These are phyloP conservation scores for Paecilomyces sp. DNA, from an alignment of 2,329 filamentous ascomycete genomes.

Conservation along the genomic window DNA sequence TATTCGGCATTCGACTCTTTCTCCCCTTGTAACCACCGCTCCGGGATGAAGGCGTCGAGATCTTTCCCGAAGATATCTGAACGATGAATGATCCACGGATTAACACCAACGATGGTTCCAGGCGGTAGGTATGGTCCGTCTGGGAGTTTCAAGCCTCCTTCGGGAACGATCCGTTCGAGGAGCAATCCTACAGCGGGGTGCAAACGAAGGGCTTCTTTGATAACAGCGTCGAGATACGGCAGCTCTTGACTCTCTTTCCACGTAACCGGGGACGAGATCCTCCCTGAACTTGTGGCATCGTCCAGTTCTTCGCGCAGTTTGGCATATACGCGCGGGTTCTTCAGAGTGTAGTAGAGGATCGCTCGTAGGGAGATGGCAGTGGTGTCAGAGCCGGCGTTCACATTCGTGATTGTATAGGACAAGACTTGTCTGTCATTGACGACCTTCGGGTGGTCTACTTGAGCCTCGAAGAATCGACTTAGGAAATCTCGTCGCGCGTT, in stretches of 20 bases:
- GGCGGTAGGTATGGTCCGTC: slow-evolving; percentile 13
- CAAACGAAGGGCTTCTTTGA: slow-evolving; percentile 19
- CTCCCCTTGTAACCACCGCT: slow-evolving; percentile 13
- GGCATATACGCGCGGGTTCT: slow-evolving; percentile 24
- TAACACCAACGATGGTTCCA: slow-evolving; percentile 24
- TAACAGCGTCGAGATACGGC: slow-evolving; percentile 22
- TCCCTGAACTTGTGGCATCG: slow-evolving; percentile 26
- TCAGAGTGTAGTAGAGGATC: slow-evolving; percentile 25
- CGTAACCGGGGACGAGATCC: slow-evolving; percentile 8
- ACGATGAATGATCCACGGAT: slow-evolving; percentile 24
- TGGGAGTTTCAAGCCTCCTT: slow-evolving; percentile 13
- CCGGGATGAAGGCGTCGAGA: slow-evolving; percentile 13
- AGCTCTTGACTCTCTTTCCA: slow-evolving; percentile 20
- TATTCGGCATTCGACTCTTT: background rate
- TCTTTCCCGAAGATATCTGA: slow-evolving; percentile 13
- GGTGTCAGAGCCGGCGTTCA: slow-evolving; percentile 28
- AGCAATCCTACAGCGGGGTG: slow-evolving; percentile 17
- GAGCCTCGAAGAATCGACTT: slow-evolving; percentile 8
- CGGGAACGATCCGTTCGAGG: slow-evolving; percentile 17
- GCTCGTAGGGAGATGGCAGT: slow-evolving; percentile 25
- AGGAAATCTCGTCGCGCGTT: slow-evolving; percentile 9
- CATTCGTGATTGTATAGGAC: slow-evolving; percentile 20
- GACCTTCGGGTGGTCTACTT: slow-evolving; percentile 3
- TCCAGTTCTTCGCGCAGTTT: slow-evolving; percentile 37
- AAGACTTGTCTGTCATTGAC: slow-evolving; percentile 20